Conservation (phyloP, 148 eudicot species). For the Spergularia bocconei region DNA sequence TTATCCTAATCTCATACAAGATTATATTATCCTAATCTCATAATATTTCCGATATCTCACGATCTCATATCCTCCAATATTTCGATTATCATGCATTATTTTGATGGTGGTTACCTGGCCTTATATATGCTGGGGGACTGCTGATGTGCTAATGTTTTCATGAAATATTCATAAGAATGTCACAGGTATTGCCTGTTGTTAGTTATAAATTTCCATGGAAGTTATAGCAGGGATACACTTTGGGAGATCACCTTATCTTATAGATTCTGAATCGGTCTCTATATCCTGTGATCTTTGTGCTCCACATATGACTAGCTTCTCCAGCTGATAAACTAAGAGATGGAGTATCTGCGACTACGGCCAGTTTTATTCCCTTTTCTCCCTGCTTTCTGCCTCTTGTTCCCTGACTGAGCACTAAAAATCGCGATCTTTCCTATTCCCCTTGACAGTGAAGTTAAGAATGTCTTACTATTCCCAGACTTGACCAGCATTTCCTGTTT, state of each 20-base stretch:
- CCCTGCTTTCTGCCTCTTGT: conserved; percentile 41
- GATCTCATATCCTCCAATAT: too few species aligned
- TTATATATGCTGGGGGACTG: not conserved
- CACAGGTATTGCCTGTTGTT: not conserved
- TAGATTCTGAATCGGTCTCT: not conserved
- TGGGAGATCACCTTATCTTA: not conserved
- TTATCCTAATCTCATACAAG: too few species aligned
- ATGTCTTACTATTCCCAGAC: conserved; percentile 46
- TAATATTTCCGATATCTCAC: too few species aligned
- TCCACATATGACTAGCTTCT: not conserved
- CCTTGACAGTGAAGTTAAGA: conserved; percentile 51
- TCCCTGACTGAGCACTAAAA: conserved; percentile 39
- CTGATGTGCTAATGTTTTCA: conserved; percentile 6
- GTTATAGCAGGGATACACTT: not conserved
- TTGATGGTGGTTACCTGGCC: not conserved
- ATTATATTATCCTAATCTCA: too few species aligned
- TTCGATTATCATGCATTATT: too few species aligned
- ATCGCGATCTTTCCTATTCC: conserved; percentile 54
- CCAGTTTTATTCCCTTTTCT: conserved; percentile 39
- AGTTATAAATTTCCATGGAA: not conserved
- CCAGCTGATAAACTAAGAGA: conserved; percentile 31
- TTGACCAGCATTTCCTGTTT: conserved; percentile 68
- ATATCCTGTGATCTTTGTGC: not conserved
- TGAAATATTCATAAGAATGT: not conserved
- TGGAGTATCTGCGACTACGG: conserved; percentile 48